Evolutionary conservation across 768 basidiomycete genomes (phyloP).

Genomic region (Cystofilobasidium capitatum): DNA sequence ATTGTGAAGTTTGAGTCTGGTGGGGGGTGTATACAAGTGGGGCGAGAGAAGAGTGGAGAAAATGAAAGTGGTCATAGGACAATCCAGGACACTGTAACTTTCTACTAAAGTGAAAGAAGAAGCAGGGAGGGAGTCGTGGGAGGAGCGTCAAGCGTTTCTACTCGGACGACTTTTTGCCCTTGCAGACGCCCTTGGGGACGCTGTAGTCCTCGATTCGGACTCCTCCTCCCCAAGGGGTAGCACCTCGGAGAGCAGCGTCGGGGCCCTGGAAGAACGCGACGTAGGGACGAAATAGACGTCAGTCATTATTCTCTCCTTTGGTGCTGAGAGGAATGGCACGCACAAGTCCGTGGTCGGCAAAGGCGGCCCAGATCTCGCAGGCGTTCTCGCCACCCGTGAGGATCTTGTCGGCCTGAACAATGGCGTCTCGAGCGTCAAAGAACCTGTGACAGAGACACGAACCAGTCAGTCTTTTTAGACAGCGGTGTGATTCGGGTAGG

Average conservation of each 20-base stretch:
- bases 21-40: neutral
- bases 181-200: constrained; percentile 44
- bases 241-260: constrained; percentile 59
- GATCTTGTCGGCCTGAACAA: constrained; percentile 79
- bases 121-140: neutral
- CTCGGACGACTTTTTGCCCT: constrained; percentile 11
- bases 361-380: constrained; percentile 78
- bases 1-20: neutral
- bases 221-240: constrained; percentile 90
- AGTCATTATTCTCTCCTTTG: too few species aligned
- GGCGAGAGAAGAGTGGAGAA: too few species aligned
- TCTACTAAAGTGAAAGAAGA: neutral
- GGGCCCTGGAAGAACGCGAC: neutral
- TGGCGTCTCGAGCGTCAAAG: constrained; percentile 81
- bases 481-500: too few species aligned
- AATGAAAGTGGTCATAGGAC: too few species aligned
- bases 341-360: constrained; percentile 63
- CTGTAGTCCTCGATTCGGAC: constrained; percentile 52
- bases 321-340: too few species aligned
- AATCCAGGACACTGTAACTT: too few species aligned
- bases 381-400: constrained; percentile 88
- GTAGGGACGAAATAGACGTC: neutral
- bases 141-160: too few species aligned
- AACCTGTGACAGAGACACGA: constrained; percentile 42
- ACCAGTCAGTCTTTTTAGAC: too few species aligned